Conservation (phyloP, 2,329 filamentous ascomycete species). For the Chaetomiaceae sp. region DNA sequence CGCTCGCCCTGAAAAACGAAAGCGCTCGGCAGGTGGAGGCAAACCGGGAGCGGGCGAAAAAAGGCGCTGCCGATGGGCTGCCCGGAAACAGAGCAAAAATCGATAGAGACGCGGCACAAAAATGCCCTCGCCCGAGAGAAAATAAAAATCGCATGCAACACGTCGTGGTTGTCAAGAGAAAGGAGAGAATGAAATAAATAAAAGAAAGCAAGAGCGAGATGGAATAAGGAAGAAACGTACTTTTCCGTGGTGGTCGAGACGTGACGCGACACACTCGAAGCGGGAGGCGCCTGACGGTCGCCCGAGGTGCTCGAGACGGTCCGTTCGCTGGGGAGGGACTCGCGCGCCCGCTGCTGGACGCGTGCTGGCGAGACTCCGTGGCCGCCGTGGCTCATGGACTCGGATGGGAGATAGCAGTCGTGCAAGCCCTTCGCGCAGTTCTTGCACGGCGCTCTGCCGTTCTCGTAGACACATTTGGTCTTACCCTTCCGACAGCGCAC, state of each 20-base stretch:
- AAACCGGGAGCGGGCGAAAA: slow-evolving; percentile 15
- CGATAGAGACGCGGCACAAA: too few species aligned
- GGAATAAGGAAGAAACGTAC: slow-evolving; percentile 32
- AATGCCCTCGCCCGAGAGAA: not conserved
- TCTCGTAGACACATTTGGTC: slow-evolving; percentile 60
- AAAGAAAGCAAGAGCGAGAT: slow-evolving; percentile 3
- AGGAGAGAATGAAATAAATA: not conserved
- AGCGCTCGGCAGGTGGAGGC: slow-evolving; percentile 20
- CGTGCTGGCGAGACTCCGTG: slow-evolving; percentile 55
- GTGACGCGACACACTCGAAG: slow-evolving; percentile 44
- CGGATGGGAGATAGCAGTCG: slow-evolving; percentile 58
- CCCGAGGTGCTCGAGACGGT: slow-evolving; percentile 39
- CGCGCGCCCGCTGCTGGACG: slow-evolving; percentile 47
- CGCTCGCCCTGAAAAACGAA: slow-evolving; percentile 18
- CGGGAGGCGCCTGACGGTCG: slow-evolving; percentile 41
- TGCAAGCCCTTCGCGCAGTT: slow-evolving; percentile 62
- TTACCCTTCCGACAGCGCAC: slow-evolving; percentile 61
- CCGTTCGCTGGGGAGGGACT: slow-evolving; percentile 50
- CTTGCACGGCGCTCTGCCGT: slow-evolving; percentile 57
- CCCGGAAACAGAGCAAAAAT: slow-evolving; percentile 1
- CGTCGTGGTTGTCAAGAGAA: not conserved
- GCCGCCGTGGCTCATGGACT: slow-evolving; percentile 53
- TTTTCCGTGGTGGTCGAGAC: slow-evolving; percentile 47
- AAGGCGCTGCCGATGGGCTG: slow-evolving; percentile 15
- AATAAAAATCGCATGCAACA: slow-evolving; percentile 3